Evolutionary conservation across 768 basidiomycete genomes (phyloP), one percentile per base, ranked within the genome.

Genomic region (Clathrus columnatus): DNA sequence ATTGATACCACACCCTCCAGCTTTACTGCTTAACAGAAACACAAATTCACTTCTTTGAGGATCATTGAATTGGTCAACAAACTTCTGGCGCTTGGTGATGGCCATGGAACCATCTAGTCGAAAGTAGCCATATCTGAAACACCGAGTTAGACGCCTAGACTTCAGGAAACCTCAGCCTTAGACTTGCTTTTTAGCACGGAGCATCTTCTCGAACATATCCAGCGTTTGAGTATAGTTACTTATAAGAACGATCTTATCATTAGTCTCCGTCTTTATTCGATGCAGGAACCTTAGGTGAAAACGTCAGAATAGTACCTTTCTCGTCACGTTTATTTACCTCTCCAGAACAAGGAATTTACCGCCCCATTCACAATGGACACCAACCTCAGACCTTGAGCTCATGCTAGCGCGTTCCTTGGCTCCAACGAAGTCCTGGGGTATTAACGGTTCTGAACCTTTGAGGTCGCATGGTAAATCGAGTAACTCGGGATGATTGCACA

Each of bases 161-260:
- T n/a, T n/a, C n/a, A n/a, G n/a, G n/a, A n/a, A n/a, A n/a, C n/a
- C n/a, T n/a, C n/a, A n/a, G n/a, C n/a, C n/a, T n/a, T n/a, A n/a
- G 26, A 65, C 75, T 51, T 60, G 92, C 91, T 88, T 87, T 68
- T 93, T 94, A 63, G 69, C 81, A 27, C 89, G 78, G 63, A 91
- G 88, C 49, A 95, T 69, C 64, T 85, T 91, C 72, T 94, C 92
- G 61, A 97, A 95, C 8, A 95, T 70, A 67, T 96, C 93, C 2
- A 97, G 76, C 0, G 93, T 97, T 68, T 94, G 91, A 4, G 93
- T 97, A 65, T 94, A 94, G 67, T 97, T 97, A 66, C 91, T 94
- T 65, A 97, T 96, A 43, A 97, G 72, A 16, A 97, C 93, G 56
- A 96, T 95, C 74, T 97, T 97, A 74, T 97, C 93, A 54, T 77